phyloP scores from a whole-genome alignment of 1,284 basidiomycete species.

The Rhodotorula mucilaginosa region DNA sequence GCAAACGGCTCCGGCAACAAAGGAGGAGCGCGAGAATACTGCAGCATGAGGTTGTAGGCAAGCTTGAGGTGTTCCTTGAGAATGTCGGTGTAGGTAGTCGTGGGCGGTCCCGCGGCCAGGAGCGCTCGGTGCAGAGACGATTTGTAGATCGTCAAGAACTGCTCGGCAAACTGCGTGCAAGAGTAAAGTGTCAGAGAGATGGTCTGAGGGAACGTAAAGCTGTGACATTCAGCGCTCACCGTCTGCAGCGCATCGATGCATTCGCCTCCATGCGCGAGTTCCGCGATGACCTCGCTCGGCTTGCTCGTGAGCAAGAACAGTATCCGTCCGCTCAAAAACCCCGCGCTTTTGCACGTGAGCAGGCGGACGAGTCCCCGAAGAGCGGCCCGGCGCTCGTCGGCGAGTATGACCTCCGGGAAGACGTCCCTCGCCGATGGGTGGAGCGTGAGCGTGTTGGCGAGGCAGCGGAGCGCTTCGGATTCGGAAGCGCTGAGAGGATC shows the following conservation, averaged over 20 bases:
- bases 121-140: slow-evolving; percentile 2
- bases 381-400: slow-evolving; percentile 7
- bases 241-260: slow-evolving; percentile 13
- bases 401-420: slow-evolving; percentile 28
- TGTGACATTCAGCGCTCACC: slow-evolving; percentile 10
- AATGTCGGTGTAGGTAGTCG: slow-evolving; percentile 21
- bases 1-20: background rate
- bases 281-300: slow-evolving; percentile 29
- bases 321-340: slow-evolving; percentile 33
- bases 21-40: slow-evolving; percentile 20
- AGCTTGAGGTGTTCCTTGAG: slow-evolving; percentile 40
- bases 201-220: background rate
- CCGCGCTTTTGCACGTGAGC: slow-evolving; percentile 12
- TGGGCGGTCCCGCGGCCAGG: slow-evolving; percentile 12
- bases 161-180: slow-evolving; percentile 15
- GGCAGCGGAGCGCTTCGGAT: slow-evolving; percentile 35
- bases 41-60: slow-evolving; percentile 39
- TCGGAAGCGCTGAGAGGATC: slow-evolving; percentile 22
- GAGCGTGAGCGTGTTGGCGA: slow-evolving; percentile 38
- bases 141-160: slow-evolving; percentile 20
- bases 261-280: slow-evolving; percentile 16
- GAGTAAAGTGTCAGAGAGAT: background rate
- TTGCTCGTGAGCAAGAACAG: slow-evolving; percentile 39
- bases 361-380: slow-evolving; percentile 28
- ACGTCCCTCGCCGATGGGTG: slow-evolving; percentile 35